Evolutionary conservation across 441 rosid genomes (phyloP), one percentile per base, ranked within the genome.

Genomic region (Erodium chrysanthum): DNA sequence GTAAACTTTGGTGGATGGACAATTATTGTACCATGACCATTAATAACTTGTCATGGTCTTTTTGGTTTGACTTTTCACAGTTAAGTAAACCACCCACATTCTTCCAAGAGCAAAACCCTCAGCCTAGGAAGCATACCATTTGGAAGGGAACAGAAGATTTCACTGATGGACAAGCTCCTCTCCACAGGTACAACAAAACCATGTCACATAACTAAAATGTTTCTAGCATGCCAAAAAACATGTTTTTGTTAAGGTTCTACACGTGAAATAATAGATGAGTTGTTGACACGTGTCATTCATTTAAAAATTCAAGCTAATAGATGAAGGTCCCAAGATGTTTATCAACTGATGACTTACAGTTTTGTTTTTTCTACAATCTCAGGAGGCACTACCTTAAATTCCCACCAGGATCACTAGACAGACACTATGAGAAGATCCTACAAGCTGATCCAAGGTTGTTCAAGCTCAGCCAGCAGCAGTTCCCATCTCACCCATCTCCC

Each of bases 51-150:
- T 29, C 33, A 29, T 0, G n/a, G n/a, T n/a, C n/a, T n/a, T n/a
- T 70, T 20, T 23, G 14, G 44, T 61, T 61, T 5, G 25, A 65
- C 0, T 54, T 3, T 18, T 48, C 37, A 69, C 81, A 82, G 84
- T 65, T 80, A 21, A 68, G 33, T 17, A 68, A 69, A 31, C 73
- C 81, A 7, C 92, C 92, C 33, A 29, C 54, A 2, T 83, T 83
- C 64, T 66, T 70, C n/a, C 72, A 52, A 6, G 92, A 87, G 75
- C 73, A 27, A 25, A 79, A 83, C 70, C 89, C 86, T 5, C 79
- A 80, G 56, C 89, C 92, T 56, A 80, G 85, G 66, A 85, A 82
- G 68, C 92, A 87, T 25, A 82, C 86, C 0, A 69, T 75, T 21
- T 85, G 92, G 92, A 68, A 9, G 66, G 7, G 50, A 6, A 65